phyloP scores from a whole-genome alignment of 306 rosid species.

The Urtica urens region DNA sequence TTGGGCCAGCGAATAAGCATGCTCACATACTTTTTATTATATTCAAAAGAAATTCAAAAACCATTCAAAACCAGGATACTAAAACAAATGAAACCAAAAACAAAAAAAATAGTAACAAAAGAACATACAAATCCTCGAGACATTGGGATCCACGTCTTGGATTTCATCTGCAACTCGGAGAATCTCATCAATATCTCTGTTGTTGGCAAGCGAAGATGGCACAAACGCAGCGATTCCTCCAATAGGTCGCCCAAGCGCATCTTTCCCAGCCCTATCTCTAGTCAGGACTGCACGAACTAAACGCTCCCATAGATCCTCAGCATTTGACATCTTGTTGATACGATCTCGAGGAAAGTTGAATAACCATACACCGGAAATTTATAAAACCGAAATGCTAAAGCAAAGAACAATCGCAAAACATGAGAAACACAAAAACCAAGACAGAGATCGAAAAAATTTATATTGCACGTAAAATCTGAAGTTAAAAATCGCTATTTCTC shows the following conservation, averaged over 20 bases:
- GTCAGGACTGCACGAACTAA: conserved; percentile 72
- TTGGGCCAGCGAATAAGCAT: conserved; percentile 85
- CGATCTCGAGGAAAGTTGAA: neutral
- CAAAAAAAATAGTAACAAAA: neutral
- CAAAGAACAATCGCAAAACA: neutral
- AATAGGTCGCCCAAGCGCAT: conserved; percentile 50
- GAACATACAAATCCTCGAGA: conserved; percentile 71
- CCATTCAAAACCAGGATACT: neutral
- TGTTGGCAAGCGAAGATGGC: conserved; percentile 85
- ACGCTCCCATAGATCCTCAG: conserved; percentile 80
- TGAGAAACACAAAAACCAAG: neutral
- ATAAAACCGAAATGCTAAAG: neutral
- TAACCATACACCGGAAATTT: neutral
- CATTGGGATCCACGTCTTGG: conserved; percentile 73
- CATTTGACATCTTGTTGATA: conserved; percentile 54
- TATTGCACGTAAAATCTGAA: conserved; percentile 1
- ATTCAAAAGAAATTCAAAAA: conserved; percentile 9
- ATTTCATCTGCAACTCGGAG: conserved; percentile 93
- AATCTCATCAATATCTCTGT: conserved; percentile 91
- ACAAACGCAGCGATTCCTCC: conserved; percentile 78
- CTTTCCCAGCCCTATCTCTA: conserved; percentile 68
- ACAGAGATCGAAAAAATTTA: neutral
- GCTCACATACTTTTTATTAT: conserved; percentile 71
- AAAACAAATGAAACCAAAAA: neutral
- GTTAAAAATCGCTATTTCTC: neutral